Conservation (phyloP, 495 filamentous ascomycete species). For the Gamarada debralockiae region DNA sequence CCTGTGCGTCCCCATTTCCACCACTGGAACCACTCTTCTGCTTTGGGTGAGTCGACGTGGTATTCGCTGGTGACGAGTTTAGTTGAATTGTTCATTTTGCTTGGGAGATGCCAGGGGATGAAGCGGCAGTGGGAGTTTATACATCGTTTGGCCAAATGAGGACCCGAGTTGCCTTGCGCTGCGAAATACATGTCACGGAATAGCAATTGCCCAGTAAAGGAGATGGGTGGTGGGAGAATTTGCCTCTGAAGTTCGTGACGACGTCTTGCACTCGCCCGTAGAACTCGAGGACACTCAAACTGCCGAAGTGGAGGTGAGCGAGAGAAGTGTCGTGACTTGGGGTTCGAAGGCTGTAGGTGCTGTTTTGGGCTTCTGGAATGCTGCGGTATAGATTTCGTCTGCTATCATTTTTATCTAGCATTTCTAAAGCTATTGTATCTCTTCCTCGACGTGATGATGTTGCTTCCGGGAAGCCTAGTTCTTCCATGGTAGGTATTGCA, state of each 20-base stretch:
- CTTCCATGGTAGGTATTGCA: conserved; percentile 53
- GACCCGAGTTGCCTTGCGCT: conserved; percentile 59
- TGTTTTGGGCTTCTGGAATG: conserved; percentile 66
- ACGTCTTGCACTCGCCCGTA: conserved; percentile 62
- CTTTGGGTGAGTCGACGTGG: conserved; percentile 48
- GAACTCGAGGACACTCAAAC: conserved; percentile 57
- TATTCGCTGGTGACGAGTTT: conserved; percentile 46
- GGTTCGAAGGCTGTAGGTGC: conserved; percentile 66
- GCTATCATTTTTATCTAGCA: conserved; percentile 46
- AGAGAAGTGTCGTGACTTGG: conserved; percentile 63
- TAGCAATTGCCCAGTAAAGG: conserved; percentile 62
- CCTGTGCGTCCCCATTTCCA: conserved; percentile 64
- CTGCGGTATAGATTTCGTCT: conserved; percentile 59
- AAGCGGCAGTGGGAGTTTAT: conserved; percentile 59
- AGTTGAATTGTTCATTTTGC: conserved; percentile 38
- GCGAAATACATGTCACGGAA: conserved; percentile 79
- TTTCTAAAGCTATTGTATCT: conserved; percentile 52
- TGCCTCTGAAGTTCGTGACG: conserved; percentile 42
- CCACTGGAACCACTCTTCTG: conserved; percentile 58
- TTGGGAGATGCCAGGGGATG: conserved; percentile 68
- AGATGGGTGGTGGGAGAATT: conserved; percentile 53
- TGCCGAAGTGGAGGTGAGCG: conserved; percentile 71
- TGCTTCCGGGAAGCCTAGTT: conserved; percentile 56
- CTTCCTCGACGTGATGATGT: conserved; percentile 60
- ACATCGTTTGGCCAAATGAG: conserved; percentile 50